Base-by-base conservation (phyloP, 805 yeast species). In the Schwanniomyces yamadae region DNA sequence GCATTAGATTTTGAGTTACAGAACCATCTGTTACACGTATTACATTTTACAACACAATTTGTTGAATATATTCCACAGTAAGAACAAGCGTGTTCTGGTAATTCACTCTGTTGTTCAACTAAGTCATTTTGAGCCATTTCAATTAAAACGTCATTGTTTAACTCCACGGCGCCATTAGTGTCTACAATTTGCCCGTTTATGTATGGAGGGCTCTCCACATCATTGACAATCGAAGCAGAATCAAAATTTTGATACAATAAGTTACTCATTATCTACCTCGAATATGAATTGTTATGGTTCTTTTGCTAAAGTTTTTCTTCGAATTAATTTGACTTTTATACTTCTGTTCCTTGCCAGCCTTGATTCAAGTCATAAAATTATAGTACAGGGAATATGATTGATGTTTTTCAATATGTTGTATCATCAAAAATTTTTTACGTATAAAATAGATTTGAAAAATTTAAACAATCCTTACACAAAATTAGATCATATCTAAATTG, bases 11-110 rank as follows among this genome's bases (percentile, higher is more conserved):
- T 77, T 10, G 85, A 75, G 55, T 90, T 90, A 66, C 97, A 90
- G 56, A 90, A 90, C 96, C 96, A 90, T 54, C 80, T 82, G 47
- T 77, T 61, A 59, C 96, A 90, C 5, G 72, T 68, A 40, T 76
- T 75, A 64, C 97, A 90, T 46, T 82, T 79, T 27, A 84, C 84
- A 10, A 88, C 84, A 31, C 82, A 72, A 5, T 75, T 57, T 1
- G 87, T 73, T 7, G 76, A 59, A 41, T 78, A 78, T 18, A 86
- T 68, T 1, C 89, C 93, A 63, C 97, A 89, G 58, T 89, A 89
- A 2, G 74, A 54, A 48, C 82, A 76, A 1, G 73, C 63, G 41
- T 65, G 59, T 5, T 34, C 42, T 17, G 49, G 46, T 18, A 40
- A 31, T 11, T 19, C 16, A 7, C 28, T 37, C 15, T 27, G 25